phyloP scores from a whole-genome alignment of 2,329 filamentous ascomycete genomes.

The Tolypocladium sp. region DNA sequence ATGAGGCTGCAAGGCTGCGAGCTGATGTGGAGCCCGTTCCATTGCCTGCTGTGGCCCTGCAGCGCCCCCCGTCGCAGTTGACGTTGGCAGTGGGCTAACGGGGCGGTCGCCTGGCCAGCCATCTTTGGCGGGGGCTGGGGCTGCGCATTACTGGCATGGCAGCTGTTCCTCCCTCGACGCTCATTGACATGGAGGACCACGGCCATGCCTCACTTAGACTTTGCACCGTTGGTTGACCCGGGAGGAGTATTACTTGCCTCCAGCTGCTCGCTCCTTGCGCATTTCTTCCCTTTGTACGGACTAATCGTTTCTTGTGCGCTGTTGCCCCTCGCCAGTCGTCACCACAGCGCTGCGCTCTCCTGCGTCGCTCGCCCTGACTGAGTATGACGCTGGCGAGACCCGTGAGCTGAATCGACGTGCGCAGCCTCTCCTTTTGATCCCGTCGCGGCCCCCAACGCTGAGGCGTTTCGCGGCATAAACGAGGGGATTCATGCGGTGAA shows the following conservation, averaged over 20 bases:
- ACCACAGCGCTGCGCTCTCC: background rate
- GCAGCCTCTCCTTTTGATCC: background rate
- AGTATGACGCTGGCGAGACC: background rate
- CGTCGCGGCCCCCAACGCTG: background rate
- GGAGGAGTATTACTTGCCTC: background rate
- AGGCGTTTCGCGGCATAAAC: background rate
- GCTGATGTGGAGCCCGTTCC: background rate
- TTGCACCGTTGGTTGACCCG: background rate
- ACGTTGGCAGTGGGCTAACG: background rate
- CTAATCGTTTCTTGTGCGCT: background rate
- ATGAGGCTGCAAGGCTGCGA: background rate
- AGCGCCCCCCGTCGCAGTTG: background rate
- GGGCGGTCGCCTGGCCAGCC: slow-evolving; percentile 20
- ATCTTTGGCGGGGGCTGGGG: slow-evolving; percentile 10
- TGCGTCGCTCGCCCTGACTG: background rate
- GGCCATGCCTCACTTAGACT: background rate
- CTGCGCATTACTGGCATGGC: background rate
- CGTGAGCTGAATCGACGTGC: background rate
- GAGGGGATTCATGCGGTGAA: background rate
- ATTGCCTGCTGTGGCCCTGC: background rate
- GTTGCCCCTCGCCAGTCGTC: background rate
- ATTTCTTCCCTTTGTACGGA: background rate
- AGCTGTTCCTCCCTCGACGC: background rate
- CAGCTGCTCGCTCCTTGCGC: background rate
- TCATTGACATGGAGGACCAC: background rate